Conservation (phyloP, 345 rosid genomes). For the Pseudoturritis turrita region DNA sequence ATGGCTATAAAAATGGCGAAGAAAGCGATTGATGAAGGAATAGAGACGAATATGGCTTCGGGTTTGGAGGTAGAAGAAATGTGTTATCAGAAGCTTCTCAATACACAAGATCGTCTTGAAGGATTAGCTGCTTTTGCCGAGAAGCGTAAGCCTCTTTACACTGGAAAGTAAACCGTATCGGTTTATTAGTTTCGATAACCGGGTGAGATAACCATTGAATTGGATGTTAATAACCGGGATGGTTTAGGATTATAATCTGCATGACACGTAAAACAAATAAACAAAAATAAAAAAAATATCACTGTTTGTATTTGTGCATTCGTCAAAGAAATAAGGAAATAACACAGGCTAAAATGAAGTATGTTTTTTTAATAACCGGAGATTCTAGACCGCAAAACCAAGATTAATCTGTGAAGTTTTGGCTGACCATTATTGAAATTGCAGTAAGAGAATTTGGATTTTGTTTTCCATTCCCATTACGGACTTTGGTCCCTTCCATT, state of each 20-base stretch:
- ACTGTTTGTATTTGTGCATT: conserved; percentile 1
- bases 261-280: background rate
- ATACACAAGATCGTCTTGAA: conserved; percentile 79
- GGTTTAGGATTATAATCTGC: background rate
- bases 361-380: too few relatives aligned
- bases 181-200: background rate
- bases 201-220: background rate
- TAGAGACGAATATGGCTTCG: conserved; percentile 49
- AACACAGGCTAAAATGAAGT: background rate
- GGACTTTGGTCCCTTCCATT: too few relatives aligned
- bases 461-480: too few relatives aligned
- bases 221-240: background rate
- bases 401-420: too few relatives aligned
- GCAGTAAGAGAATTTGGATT: too few relatives aligned
- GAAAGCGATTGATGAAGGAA: conserved; percentile 68
- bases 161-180: conserved; percentile 33
- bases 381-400: too few relatives aligned
- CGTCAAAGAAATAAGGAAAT: background rate
- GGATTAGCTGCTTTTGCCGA: conserved; percentile 90
- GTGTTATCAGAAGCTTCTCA: conserved; percentile 54
- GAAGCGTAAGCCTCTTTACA: conserved; percentile 73
- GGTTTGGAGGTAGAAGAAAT: conserved; percentile 74
- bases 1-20: conserved; percentile 79
- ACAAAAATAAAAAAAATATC: background rate
- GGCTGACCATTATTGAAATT: too few relatives aligned